phyloP scores from a whole-genome alignment of 257 asterid species.

The Orobanche coerulescens region DNA sequence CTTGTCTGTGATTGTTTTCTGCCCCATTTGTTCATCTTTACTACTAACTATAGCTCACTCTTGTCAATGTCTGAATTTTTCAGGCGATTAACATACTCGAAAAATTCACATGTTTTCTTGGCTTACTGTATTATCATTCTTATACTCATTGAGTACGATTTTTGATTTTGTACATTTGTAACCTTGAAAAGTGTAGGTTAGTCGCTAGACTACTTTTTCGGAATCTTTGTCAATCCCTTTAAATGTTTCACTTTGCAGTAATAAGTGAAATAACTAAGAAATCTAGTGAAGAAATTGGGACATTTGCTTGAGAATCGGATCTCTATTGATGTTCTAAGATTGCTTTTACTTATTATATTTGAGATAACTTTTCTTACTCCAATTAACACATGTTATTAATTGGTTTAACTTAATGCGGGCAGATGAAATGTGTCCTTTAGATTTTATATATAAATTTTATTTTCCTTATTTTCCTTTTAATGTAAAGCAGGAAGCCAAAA shows the following conservation, averaged over 20 bases:
- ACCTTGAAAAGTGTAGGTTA: background rate
- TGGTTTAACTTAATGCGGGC: background rate
- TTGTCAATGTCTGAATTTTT: background rate
- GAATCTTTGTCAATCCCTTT: too few species aligned
- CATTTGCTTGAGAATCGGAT: background rate
- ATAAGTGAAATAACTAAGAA: background rate
- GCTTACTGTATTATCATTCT: background rate
- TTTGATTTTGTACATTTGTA: background rate
- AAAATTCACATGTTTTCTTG: background rate
- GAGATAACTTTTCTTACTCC: background rate
- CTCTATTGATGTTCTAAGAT: background rate
- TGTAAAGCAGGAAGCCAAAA: constrained; percentile 65
- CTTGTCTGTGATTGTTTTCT: background rate
- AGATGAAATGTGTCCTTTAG: too few species aligned
- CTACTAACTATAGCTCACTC: background rate
- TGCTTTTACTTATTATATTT: background rate
- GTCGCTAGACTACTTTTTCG: background rate
- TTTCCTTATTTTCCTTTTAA: constrained; percentile 5
- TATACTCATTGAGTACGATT: background rate
- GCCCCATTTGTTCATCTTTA: background rate
- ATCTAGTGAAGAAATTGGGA: background rate
- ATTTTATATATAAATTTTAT: background rate
- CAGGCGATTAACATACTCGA: background rate
- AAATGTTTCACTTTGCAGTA: background rate
- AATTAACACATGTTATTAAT: background rate